These are phyloP conservation scores for Azolla pinnata DNA, from an alignment of 75 land plant genomes.

Conservation along the genomic window DNA sequence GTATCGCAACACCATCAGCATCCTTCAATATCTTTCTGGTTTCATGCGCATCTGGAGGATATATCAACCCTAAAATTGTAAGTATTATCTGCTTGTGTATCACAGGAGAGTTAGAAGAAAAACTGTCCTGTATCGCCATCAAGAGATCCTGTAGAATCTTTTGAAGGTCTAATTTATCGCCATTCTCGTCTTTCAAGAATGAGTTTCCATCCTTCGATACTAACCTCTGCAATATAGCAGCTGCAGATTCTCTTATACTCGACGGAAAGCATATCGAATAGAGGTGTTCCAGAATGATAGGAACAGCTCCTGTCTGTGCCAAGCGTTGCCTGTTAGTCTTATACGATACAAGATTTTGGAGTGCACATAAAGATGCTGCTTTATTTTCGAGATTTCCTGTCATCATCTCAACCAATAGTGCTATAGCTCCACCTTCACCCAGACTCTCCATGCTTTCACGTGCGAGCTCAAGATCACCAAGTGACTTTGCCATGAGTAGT, in stretches of 20 bases:
- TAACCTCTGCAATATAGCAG: slow-evolving; percentile 31
- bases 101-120: not conserved
- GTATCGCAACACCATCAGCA: slow-evolving; percentile 24
- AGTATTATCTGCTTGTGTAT: slow-evolving; percentile 16
- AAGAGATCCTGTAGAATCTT: slow-evolving; percentile 20
- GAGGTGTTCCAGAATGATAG: slow-evolving; percentile 29
- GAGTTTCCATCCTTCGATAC: slow-evolving; percentile 22
- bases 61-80: slow-evolving; percentile 32
- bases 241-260: slow-evolving; percentile 24
- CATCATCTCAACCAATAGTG: slow-evolving; percentile 34
- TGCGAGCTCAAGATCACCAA: slow-evolving; percentile 33
- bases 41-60: slow-evolving; percentile 13
- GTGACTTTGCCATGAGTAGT: slow-evolving; percentile 30
- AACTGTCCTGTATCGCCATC: slow-evolving; percentile 12
- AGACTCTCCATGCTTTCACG: slow-evolving; percentile 29
- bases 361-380: slow-evolving; percentile 32
- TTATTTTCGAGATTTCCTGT: slow-evolving; percentile 31
- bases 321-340: slow-evolving; percentile 24
- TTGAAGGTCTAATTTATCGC: slow-evolving; percentile 21
- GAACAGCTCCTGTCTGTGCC: slow-evolving; percentile 35
- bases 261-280: slow-evolving; percentile 21
- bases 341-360: slow-evolving; percentile 26
- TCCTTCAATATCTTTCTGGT: slow-evolving; percentile 20
- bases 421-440: slow-evolving; percentile 38
- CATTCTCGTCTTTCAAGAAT: slow-evolving; percentile 32